Evolutionary conservation across 768 basidiomycete genomes (phyloP), one percentile per base, ranked within the genome.

Genomic region (Lyophyllum decastes): DNA sequence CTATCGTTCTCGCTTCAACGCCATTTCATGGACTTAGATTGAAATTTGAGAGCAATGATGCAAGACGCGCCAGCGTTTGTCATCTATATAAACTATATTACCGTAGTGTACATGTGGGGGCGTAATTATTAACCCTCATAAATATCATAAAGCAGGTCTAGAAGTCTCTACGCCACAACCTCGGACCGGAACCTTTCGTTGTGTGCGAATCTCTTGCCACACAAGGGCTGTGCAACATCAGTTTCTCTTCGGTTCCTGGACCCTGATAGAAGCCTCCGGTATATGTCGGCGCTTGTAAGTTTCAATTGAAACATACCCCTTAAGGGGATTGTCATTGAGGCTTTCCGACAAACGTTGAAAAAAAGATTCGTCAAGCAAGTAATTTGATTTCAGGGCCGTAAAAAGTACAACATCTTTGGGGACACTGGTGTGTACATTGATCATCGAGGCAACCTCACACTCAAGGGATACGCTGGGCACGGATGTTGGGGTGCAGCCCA

Each of bases 401-500:
- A 7, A 16, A n/a, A 41, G 40, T 41, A 41, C 40, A 41, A 19
- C 40, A 41, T 4, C n/a, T 19, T 41, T 11, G 2, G 2, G n/a
- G 16, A 19, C n/a, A 41, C 7, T n/a, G 40, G 40, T 41, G 19
- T n/a, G 19, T 19, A 41, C 40, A 19, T 19, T n/a, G n/a, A 2
- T n/a, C 19, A 16, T 5, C 19, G 40, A n/a, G 40, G 40, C 16
- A 19, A 16, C 16, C 19, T 41, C 40, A 41, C 40, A 16, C 19
- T 41, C n/a, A 41, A 41, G 40, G 35, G 27, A 27, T 30, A 10
- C 16, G 30, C 21, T 27, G 21, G 40, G 26, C 53, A 21, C 53
- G 53, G 44, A 54, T 54, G 53, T 54, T 54, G 53, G 53, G 53
- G 45, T 54, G 53, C 44, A 54, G 33, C 14, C 53, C 53, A 24